Conservation (phyloP, 1,284 basidiomycete genomes). For the Moesziomyces sp. region DNA sequence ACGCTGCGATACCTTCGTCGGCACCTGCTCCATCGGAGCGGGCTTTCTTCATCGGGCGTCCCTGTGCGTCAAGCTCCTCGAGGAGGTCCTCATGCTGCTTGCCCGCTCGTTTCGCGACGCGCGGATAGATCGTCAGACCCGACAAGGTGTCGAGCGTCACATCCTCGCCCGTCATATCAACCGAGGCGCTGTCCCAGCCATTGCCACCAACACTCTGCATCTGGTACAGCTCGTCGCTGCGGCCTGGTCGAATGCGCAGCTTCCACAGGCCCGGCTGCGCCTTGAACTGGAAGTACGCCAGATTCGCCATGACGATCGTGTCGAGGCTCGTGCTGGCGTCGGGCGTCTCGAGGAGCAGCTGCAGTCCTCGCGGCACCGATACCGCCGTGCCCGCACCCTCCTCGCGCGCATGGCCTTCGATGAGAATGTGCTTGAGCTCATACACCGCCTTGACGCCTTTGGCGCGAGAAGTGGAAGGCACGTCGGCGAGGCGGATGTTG, state of each 20-base stretch:
- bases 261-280: slow-evolving; percentile 87
- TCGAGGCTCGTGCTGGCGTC: slow-evolving; percentile 53
- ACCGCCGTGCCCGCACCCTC: slow-evolving; percentile 70
- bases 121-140: slow-evolving; percentile 86
- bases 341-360: slow-evolving; percentile 69
- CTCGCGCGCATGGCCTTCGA: slow-evolving; percentile 93
- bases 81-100: slow-evolving; percentile 86
- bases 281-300: slow-evolving; percentile 96
- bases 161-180: slow-evolving; percentile 70
- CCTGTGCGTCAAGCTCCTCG: slow-evolving; percentile 42
- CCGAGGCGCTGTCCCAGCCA: slow-evolving; percentile 81
- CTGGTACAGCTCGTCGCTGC: slow-evolving; percentile 81
- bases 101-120: slow-evolving; percentile 77
- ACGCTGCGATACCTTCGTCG: background rate
- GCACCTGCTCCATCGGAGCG: background rate
- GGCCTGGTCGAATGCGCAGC: slow-evolving; percentile 82
- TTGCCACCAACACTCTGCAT: slow-evolving; percentile 79
- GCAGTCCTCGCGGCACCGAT: slow-evolving; percentile 75
- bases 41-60: slow-evolving; percentile 23
- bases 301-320: slow-evolving; percentile 83
- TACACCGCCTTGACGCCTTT: slow-evolving; percentile 81
- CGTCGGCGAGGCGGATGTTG: slow-evolving; percentile 84
- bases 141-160: slow-evolving; percentile 80
- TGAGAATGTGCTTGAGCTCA: slow-evolving; percentile 87
- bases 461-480: slow-evolving; percentile 71